phyloP scores from a whole-genome alignment of 2,329 filamentous ascomycete genomes.

The Hypoxylon sp. region DNA sequence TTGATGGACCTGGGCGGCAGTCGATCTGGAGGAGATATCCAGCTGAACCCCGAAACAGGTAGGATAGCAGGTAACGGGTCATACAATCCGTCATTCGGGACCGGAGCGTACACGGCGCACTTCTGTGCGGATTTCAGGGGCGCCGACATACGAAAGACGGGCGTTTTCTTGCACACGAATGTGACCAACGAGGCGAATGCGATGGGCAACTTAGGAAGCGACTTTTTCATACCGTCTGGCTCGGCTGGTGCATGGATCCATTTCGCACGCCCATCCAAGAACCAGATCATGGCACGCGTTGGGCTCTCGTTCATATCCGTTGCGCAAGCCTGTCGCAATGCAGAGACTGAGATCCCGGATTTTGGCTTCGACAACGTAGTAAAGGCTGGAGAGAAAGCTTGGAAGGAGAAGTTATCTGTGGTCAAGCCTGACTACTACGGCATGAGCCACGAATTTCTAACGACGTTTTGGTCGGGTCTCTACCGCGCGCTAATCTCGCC shows the following conservation, averaged over 20 bases:
- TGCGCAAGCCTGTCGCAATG: constrained; percentile 77
- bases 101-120: constrained; percentile 69
- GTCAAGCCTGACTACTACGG: constrained; percentile 70
- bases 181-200: constrained; percentile 54
- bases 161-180: constrained; percentile 69
- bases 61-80: constrained; percentile 72
- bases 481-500: constrained; percentile 79
- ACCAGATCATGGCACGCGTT: constrained; percentile 76
- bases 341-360: constrained; percentile 76
- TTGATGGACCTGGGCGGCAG: constrained; percentile 69
- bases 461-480: constrained; percentile 78
- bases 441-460: constrained; percentile 70
- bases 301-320: constrained; percentile 80
- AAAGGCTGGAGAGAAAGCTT: constrained; percentile 68
- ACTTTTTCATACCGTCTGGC: constrained; percentile 53
- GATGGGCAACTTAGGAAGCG: constrained; percentile 52
- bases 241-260: constrained; percentile 73
- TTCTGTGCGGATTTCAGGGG: constrained; percentile 75
- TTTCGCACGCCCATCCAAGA: constrained; percentile 63
- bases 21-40: constrained; percentile 65
- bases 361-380: constrained; percentile 74
- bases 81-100: constrained; percentile 74
- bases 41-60: constrained; percentile 65
- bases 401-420: constrained; percentile 74
- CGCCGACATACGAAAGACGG: constrained; percentile 67